Evolutionary conservation across 2,329 filamentous ascomycete genomes (phyloP).

Genomic region (Fusarium neocosmosporiellum): DNA sequence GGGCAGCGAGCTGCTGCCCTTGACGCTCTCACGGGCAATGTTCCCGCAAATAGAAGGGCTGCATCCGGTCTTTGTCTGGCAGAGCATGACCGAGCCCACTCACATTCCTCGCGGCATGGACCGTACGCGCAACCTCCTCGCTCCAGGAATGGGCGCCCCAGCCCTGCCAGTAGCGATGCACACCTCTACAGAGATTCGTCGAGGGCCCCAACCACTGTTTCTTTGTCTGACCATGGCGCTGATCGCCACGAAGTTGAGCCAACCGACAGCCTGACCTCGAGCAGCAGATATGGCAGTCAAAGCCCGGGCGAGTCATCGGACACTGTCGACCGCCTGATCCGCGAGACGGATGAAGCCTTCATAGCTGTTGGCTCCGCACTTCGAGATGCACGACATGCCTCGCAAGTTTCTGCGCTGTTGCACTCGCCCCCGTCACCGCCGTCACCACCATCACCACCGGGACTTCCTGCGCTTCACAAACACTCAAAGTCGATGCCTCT

Average conservation of each 20-base stretch:
- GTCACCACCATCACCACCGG: conserved; percentile 29
- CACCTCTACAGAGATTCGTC: conserved; percentile 9
- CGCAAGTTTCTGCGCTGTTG: conserved; percentile 24
- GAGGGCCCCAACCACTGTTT: conserved; percentile 30
- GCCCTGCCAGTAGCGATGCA: conserved; percentile 9
- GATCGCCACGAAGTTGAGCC: conserved; percentile 22
- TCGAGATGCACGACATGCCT: conserved; percentile 46
- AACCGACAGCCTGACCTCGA: conserved; percentile 16
- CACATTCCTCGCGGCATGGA: conserved; percentile 24
- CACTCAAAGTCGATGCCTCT: conserved; percentile 41
- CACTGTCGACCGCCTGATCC: conserved; percentile 58
- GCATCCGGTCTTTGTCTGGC: conserved; percentile 49
- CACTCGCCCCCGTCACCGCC: conserved; percentile 29
- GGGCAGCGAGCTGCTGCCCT: conserved; percentile 47
- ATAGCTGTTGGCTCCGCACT: conserved; percentile 57
- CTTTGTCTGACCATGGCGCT: conserved; percentile 38
- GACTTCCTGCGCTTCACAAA: conserved; percentile 26
- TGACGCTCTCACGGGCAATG: conserved; percentile 44
- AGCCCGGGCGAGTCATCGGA: conserved; percentile 45
- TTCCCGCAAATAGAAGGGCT: conserved; percentile 40
- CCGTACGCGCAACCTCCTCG: conserved; percentile 32
- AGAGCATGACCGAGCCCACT: conserved; percentile 34
- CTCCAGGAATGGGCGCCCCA: conserved; percentile 32
- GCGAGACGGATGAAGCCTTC: conserved; percentile 63
- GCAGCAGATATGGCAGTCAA: conserved; percentile 30